A percentile compares a stretch with the other conserved stretches of the same genome.
Conservation (phyloP, 2,329 filamentous ascomycete species). For the Aspergillus sp. region DNA sequence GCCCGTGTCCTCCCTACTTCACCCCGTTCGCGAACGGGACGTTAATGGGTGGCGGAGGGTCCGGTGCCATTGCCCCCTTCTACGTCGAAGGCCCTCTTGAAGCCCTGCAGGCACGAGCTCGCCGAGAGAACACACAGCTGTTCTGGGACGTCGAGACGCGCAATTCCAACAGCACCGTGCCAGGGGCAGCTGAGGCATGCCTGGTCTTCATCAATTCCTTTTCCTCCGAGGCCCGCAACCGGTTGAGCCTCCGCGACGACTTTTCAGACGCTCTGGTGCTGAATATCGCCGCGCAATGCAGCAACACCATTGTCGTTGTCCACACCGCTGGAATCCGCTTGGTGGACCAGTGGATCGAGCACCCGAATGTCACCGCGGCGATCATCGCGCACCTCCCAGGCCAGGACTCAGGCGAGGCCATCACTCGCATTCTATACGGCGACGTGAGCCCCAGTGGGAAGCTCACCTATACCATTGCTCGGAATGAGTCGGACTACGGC, state of each 20-base stretch:
- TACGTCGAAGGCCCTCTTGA: background rate
- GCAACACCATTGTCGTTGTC: slow-evolving; percentile 64
- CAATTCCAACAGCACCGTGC: too few species aligned
- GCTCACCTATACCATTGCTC: slow-evolving; percentile 62
- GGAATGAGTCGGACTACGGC: slow-evolving; percentile 57
- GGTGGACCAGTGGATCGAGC: slow-evolving; percentile 57
- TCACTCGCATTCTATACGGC: slow-evolving; percentile 60
- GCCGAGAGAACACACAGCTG: background rate
- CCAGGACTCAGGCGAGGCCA: slow-evolving; percentile 55
- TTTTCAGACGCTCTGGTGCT: slow-evolving; percentile 54
- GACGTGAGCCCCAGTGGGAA: slow-evolving; percentile 57
- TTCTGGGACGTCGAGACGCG: too few species aligned
- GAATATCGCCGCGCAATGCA: slow-evolving; percentile 59
- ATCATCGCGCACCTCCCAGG: slow-evolving; percentile 66
- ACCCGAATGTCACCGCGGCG: slow-evolving; percentile 64
- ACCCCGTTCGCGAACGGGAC: slow-evolving; percentile 44
- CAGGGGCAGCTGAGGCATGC: slow-evolving; percentile 14
- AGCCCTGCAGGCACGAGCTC: background rate
- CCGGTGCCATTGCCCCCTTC: background rate
- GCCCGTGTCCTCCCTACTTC: too few species aligned
- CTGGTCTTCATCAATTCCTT: slow-evolving; percentile 59
- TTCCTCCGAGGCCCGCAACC: background rate
- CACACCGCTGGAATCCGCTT: slow-evolving; percentile 64
- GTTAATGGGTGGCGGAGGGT: slow-evolving; percentile 36
- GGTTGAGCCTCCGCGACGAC: slow-evolving; percentile 30